Evolutionary conservation across 805 yeast genomes (phyloP), one percentile per base, ranked within the genome.

Genomic region (Teunomyces gatunensis): DNA sequence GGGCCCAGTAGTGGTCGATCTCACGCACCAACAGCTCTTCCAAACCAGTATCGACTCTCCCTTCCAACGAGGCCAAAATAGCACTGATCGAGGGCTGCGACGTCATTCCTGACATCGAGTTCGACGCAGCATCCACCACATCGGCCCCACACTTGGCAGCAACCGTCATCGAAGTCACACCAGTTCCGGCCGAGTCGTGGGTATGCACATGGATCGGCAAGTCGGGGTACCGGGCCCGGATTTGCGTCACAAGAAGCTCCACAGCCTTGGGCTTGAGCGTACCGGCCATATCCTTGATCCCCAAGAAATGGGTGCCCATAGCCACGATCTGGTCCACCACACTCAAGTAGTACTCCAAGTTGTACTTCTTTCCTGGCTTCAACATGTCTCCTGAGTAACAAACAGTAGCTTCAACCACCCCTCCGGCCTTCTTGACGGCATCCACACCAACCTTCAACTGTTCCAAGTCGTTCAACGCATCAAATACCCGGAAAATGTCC

Each of bases 231-330:
- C 80, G 84, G 51, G 79, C 81, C 73, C 99, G 84, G 59, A 94
- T 82, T 25, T 88, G 74, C 51, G 91, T 82, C 58, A 94, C 80
- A 65, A 94, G 82, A 46, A 84, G 57, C 42, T 78, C 81, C 39
- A 99, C 99, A 52, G 99, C 99, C 51, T 81, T 75, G 52, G 99
- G 99, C 72, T 92, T 91, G 75, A 94, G 70, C 55, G 98, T 92
- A 77, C 99, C 99, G 49, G 99, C 99, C 99, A 94, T 94, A 75
- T 94, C 99, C 74, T 94, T 94, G 67, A 94, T 94, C 74, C 98
- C 99, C 59, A 94, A 78, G 61, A 94, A 80, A 70, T 94, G 99
- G 44, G 98, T 92, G 60, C 99, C 99, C 89, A 91, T 84, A 52
- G 73, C 76, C 50, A 94, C 97, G 62, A 94, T 84, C 61, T 85